Conservation (phyloP, 345 rosid genomes). For the Camelina laxa region DNA sequence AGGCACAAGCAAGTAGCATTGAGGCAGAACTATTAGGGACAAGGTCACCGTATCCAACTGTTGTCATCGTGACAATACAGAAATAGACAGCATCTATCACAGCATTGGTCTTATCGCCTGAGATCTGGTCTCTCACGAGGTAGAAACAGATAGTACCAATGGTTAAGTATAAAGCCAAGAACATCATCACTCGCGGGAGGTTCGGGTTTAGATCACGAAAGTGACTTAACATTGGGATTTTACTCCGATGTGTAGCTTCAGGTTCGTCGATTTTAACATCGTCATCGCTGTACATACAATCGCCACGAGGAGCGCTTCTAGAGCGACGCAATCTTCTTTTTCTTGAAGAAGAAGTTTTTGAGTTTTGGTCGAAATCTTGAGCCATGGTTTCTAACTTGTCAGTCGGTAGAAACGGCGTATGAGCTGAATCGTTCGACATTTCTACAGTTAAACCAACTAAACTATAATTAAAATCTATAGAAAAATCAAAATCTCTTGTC, state of each 20-base stretch:
- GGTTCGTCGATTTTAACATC: conserved; percentile 26
- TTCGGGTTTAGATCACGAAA: conserved; percentile 50
- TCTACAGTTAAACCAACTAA: conserved; percentile 1
- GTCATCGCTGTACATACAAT: conserved; percentile 41
- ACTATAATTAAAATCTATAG: conserved; percentile 19
- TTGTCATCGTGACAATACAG: conserved; percentile 88
- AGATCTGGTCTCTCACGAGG: conserved; percentile 54
- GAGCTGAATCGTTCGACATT: conserved; percentile 60
- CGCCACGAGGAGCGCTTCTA: conserved; percentile 77
- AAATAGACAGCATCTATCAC: conserved; percentile 76
- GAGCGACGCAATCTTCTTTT: conserved; percentile 59
- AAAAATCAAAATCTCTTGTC: conserved; percentile 12
- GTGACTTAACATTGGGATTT: conserved; percentile 44
- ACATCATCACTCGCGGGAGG: conserved; percentile 48
- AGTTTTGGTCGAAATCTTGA: conserved; percentile 33
- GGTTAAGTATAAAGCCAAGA: conserved; percentile 57
- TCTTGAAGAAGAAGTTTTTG: conserved; percentile 36
- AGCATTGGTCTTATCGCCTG: conserved; percentile 68
- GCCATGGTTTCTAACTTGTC: conserved; percentile 42
- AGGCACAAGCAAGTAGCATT: conserved; percentile 74
- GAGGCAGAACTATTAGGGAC: conserved; percentile 61
- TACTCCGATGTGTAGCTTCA: conserved; percentile 36
- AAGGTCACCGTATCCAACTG: conserved; percentile 96
- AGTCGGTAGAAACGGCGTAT: conserved; percentile 58
- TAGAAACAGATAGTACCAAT: conserved; percentile 69